Base-by-base conservation (phyloP, 768 basidiomycete genomes). In the Leccinellum rugosiceps region DNA sequence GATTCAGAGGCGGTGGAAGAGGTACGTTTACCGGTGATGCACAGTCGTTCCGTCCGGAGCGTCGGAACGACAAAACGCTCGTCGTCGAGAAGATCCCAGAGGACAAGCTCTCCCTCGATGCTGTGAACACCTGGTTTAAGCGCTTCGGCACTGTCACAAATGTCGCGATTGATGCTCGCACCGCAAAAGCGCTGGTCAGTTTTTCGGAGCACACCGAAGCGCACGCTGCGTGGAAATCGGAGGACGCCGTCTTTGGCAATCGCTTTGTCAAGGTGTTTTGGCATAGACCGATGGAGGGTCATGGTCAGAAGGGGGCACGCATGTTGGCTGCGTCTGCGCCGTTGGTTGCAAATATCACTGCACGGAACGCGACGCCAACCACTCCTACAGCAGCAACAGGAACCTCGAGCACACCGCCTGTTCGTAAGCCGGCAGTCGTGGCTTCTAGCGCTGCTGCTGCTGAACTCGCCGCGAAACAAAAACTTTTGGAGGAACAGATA, bases 211-310 rank as follows among this genome's bases (percentile, higher is more conserved):
- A 94, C 68, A 83, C 82, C 21, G 90, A 94, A 65, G 95, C 95
- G 0, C 84, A 88, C 65, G 82, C 83, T 13, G 95, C 95, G 1
- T 94, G 94, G 90, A 92, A 91, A 71, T 85, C 86, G 25, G 91
- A 95, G 72, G 93, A 96, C 60, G 93, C 94, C n/a, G 88, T 97
- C 14, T 97, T 97, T 66, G 85, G 85, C 11, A 95, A 94, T 64
- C 84, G 95, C 50, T 97, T 97, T 70, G 94, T 97, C 62, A 96
- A 95, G 73, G 80, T 97, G 32, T 92, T 96, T 65, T 97, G 95
- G 94, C 93, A 96, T 74, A 81, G 90, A 57, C 94, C 93, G 7
- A 83, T 94, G 85, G 91, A 90, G 53, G 94, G 95, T 0, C 90
- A 94, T 65, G 94, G 94, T 8, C 85, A 84, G 60, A 79, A 77